Conservation (phyloP, 163 green algal species). For the Chlorella variabilis region DNA sequence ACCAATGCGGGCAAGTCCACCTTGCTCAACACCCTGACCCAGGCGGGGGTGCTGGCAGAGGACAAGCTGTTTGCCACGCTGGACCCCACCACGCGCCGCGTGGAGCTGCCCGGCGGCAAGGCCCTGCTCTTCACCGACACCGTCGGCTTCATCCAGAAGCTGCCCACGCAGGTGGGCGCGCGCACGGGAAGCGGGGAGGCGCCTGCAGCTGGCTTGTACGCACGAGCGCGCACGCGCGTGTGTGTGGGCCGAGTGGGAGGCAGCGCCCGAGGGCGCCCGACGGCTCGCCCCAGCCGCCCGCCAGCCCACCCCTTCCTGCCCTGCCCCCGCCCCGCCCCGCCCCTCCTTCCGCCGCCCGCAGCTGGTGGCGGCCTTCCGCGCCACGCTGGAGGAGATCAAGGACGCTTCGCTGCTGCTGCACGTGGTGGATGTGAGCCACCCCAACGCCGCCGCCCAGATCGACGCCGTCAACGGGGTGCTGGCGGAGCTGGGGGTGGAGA, state of each 20-base stretch:
- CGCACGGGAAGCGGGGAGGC: background rate
- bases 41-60: conserved; percentile 82
- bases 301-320: background rate
- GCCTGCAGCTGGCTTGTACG: background rate
- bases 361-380: conserved; percentile 95
- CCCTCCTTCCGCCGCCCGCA: too few species aligned
- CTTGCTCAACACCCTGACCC: conserved; percentile 89
- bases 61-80: conserved; percentile 99
- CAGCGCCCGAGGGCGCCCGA: too few species aligned
- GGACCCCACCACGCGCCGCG: conserved; percentile 93
- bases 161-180: conserved; percentile 95
- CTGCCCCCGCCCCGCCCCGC: too few species aligned
- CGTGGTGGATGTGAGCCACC: conserved; percentile 91
- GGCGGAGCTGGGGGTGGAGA: conserved; percentile 69
- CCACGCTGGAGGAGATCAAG: conserved; percentile 89
- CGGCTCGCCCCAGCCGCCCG: too few species aligned
- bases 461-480: conserved; percentile 69
- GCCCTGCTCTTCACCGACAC: conserved; percentile 94
- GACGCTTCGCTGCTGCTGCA: conserved; percentile 91
- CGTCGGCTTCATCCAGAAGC: conserved; percentile 96
- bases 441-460: conserved; percentile 78
- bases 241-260: too few species aligned
- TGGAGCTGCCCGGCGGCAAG: conserved; percentile 71
- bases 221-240: too few species aligned
- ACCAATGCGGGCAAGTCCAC: conserved; percentile 97